Evolutionary conservation across 164 flowering plant genomes (phyloP).

Genomic region (Magnolia changhungtana): DNA sequence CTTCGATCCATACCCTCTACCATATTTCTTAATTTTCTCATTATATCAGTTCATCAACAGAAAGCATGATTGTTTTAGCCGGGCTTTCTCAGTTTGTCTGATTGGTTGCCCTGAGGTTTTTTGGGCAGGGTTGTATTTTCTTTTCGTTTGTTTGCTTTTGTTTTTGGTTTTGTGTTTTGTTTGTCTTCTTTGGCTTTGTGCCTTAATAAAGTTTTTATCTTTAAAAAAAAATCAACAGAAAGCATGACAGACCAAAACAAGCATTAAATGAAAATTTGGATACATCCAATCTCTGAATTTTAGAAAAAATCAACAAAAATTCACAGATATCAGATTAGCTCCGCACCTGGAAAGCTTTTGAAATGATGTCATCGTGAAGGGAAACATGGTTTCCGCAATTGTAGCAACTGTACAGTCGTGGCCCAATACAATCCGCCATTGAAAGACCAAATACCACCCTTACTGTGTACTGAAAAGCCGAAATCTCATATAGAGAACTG

Average conservation of each 20-base stretch:
- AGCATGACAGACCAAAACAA: neutral
- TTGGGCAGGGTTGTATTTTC: no score
- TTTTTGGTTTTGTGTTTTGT: no score
- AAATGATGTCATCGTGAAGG: constrained; percentile 64
- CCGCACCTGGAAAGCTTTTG: constrained; percentile 63
- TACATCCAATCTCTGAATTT: neutral
- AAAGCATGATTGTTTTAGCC: no score
- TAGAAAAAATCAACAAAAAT: neutral
- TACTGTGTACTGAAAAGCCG: neutral
- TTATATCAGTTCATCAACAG: neutral
- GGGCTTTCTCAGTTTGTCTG: no score
- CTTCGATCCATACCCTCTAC: neutral
- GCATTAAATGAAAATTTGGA: neutral
- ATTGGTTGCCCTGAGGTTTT: no score
- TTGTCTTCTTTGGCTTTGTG: neutral
- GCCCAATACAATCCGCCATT: constrained; percentile 51
- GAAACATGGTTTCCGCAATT: constrained; percentile 66
- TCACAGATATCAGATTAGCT: neutral
- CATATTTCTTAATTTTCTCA: neutral
- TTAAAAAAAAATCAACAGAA: neutral
- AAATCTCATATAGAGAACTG: neutral
- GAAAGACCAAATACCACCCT: constrained; percentile 3
- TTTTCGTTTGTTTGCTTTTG: no score
- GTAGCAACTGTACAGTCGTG: constrained; percentile 62
- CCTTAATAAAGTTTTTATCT: neutral